Evolutionary conservation across 345 rosid genomes (phyloP).

Genomic region (Clarkia xantiana): DNA sequence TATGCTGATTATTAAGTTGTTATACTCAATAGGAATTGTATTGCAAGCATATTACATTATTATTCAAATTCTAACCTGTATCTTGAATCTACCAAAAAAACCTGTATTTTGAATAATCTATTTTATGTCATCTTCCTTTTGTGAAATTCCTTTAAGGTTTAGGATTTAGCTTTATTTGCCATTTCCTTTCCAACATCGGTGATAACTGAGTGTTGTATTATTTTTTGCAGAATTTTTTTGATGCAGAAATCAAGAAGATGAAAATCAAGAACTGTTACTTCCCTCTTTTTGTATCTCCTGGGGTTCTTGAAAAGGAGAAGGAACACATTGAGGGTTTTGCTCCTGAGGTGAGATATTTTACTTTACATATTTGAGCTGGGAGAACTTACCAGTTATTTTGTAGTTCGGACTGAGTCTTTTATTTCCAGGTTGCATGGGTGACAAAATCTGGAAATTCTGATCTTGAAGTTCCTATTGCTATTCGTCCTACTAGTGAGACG

Average conservation of each 20-base stretch:
- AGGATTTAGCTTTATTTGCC: not conserved
- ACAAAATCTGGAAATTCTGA: constrained; percentile 85
- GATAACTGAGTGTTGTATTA: not conserved
- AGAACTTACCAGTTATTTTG: not conserved
- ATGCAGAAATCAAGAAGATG: constrained; percentile 85
- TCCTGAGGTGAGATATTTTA: constrained; percentile 54
- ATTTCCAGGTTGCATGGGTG: constrained; percentile 89
- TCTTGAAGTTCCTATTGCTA: constrained; percentile 82
- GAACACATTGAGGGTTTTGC: constrained; percentile 95
- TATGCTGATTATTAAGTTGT: too few relatives aligned
- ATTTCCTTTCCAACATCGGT: not conserved
- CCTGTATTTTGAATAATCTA: too few relatives aligned
- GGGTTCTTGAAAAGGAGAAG: constrained; percentile 77
- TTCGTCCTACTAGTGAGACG: constrained; percentile 97
- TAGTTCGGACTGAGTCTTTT: not conserved
- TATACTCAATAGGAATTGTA: too few relatives aligned
- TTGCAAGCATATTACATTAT: too few relatives aligned
- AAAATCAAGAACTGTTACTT: constrained; percentile 86
- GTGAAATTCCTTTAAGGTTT: too few relatives aligned
- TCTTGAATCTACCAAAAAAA: too few relatives aligned
- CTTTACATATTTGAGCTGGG: not conserved
- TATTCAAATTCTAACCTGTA: too few relatives aligned
- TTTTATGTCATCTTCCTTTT: too few relatives aligned
- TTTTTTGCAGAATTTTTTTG: constrained; percentile 63
- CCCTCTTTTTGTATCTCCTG: constrained; percentile 90